Evolutionary conservation across 2,329 filamentous ascomycete species (phyloP), one percentile per base, ranked within the genome.

Genomic region (Neoscytalidium dimidiatum): DNA sequence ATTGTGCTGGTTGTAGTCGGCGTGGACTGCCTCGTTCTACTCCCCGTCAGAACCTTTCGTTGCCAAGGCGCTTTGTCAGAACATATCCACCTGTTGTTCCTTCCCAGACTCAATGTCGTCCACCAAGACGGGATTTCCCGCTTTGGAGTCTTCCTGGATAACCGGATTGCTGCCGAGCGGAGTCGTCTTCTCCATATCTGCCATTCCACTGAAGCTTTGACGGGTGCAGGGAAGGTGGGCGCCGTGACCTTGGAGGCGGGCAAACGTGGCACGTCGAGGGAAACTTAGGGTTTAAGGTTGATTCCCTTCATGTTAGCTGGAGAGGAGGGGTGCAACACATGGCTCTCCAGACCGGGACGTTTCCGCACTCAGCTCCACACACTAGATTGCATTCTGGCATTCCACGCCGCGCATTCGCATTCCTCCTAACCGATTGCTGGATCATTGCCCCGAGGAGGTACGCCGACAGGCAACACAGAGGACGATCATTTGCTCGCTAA

Each of bases 1-100:
- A 19, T 65, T 46, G 63, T 60, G 52, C 41, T 52, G 38, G 48
- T 63, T 63, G 61, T 63, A 63, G 35, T 63, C 61, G 33, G 33
- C 61, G 44, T 63, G 61, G 48, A 53, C 61, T 13, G n/a, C 26
- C 41, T 33, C 56, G 17, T 35, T 60, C 56, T 60, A 17, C 56
- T 33, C 41, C 14, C 41, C 28, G 31, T 52, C 19, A 52, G 31
- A n/a, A n/a, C n/a, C n/a, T 28, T 13, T 57, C 35, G 7, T 46
- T 19, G 53, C 17, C 23, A 28, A 29, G 26, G 21, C 13, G 28
- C 14, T 17, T 33, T n/a, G 23, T 11, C 2, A 31, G 13, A 23
- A 31, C 14, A 35, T 19, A 14, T 35, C n/a, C 43, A 60, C 44
- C 43, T 38, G 48, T 17, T 17, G 17, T 9, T 48, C 21, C 23